Conservation (phyloP, 768 basidiomycete genomes). For the Scleroderma bovista region DNA sequence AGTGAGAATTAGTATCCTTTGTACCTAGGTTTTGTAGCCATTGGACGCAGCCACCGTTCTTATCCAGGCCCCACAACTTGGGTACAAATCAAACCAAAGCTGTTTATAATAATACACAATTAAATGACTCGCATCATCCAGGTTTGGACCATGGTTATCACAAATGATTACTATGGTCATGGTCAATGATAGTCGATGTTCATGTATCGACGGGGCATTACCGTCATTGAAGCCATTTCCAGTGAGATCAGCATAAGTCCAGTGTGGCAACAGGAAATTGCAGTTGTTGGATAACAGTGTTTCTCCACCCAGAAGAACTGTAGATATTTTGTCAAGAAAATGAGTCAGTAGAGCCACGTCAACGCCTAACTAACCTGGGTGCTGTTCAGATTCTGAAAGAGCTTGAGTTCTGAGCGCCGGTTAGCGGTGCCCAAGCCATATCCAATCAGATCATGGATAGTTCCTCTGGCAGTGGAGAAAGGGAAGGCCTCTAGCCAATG, state of each 20-base stretch:
- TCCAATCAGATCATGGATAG: no score
- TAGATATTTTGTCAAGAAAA: no score
- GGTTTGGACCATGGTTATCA: slow-evolving; percentile 12
- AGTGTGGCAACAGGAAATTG: slow-evolving; percentile 14
- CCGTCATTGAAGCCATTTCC: slow-evolving; percentile 15
- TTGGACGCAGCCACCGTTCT: slow-evolving; percentile 9
- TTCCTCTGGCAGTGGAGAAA: no score
- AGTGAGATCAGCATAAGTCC: slow-evolving; percentile 13
- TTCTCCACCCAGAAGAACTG: slow-evolving; percentile 1
- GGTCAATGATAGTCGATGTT: no score
- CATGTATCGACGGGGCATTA: no score
- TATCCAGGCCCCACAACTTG: not conserved
- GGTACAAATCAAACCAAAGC: no score
- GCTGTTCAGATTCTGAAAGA: no score
- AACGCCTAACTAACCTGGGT: no score
- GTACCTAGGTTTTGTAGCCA: slow-evolving; percentile 12
- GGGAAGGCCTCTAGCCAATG: no score
- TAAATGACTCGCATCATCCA: slow-evolving; percentile 12
- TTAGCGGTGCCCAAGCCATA: no score
- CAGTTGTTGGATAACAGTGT: slow-evolving; percentile 4
- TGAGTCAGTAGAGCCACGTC: no score
- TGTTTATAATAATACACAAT: not conserved
- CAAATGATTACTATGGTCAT: slow-evolving; percentile 10
- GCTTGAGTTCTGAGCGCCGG: no score
- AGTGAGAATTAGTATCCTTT: not conserved